Base-by-base conservation (phyloP, 345 rosid genomes). In the Cochlearia excelsa region DNA sequence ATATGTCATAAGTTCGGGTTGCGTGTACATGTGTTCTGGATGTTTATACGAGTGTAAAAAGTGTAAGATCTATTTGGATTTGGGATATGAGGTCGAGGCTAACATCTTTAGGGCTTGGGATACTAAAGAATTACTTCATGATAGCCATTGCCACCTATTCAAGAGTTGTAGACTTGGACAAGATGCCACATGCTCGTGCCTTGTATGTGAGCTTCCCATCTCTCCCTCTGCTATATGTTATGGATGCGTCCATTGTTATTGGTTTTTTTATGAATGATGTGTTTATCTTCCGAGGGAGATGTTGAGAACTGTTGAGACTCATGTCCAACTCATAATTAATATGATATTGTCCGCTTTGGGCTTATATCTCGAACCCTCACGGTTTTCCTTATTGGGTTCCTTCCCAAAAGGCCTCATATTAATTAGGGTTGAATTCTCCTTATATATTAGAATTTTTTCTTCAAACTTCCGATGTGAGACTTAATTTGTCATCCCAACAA, bases 181-280 rank as follows among this genome's bases (percentile, higher is more conserved):
- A 3, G 23, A 27, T 10, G 2, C 29, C 28, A 39, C 3, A 33
- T n/a, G 44, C 23, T 42, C 10, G 9, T 41, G 41, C 33, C 40
- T 54, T 2, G 1, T 26, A 0, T 63, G 65, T 16, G 30, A 50
- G 42, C 23, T 46, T 37, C 39, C 43, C 2, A 9, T 50, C 30
- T 26, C 46, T 26, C 63, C 58, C 16, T 30, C 23, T 0, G 28
- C 51, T 0, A 57, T 41, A 57, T 57, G 38, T 57, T 56, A 62
- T 2, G 45, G 58, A 30, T 70, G 69, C 23, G 26, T 42, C 43
- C 50, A 29, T 2, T 70, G 69, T 16, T 6, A 41, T 5, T 51
- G 9, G 5, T 31, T 31, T 31, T 3, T 34, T 43, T 59, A 63
- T 8, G 45, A 48, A 27, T 39, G 31, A 4, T 63, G 74, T 16